These are phyloP conservation scores for Oldenlandia corymbosa DNA, from an alignment of 257 asterid species.

Conservation along the genomic window DNA sequence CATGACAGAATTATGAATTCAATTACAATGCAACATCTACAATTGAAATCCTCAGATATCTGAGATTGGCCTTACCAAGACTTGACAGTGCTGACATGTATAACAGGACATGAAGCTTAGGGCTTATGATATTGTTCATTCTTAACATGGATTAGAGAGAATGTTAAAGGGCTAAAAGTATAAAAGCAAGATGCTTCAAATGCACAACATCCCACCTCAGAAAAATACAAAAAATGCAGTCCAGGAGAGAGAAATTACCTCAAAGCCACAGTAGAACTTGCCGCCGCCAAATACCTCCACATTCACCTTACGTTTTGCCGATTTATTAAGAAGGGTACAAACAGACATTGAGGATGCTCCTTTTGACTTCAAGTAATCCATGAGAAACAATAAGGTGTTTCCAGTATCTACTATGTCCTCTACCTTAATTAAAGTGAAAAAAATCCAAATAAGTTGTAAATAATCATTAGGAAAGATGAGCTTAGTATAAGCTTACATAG, in stretches of 20 bases:
- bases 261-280: slow-evolving; percentile 74
- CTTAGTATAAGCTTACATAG: background rate
- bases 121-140: background rate
- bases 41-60: background rate
- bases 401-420: slow-evolving; percentile 98
- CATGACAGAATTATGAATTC: slow-evolving; percentile 1
- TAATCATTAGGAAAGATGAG: background rate
- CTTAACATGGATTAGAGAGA: background rate
- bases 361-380: slow-evolving; percentile 64
- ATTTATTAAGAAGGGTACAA: slow-evolving; percentile 80
- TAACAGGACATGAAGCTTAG: background rate
- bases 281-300: slow-evolving; percentile 74
- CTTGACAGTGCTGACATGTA: background rate
- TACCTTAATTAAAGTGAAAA: slow-evolving; percentile 37
- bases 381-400: slow-evolving; percentile 54
- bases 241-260: slow-evolving; percentile 37
- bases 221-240: background rate
- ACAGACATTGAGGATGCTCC: slow-evolving; percentile 84
- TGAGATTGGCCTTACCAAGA: background rate
- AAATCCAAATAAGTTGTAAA: slow-evolving; percentile 1
- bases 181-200: background rate
- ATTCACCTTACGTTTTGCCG: slow-evolving; percentile 53
- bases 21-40: background rate
- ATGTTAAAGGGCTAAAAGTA: background rate
- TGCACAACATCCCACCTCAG: background rate